These are phyloP conservation scores for Saccharata proteae DNA, from an alignment of 2,329 filamentous ascomycete genomes.

Conservation along the genomic window DNA sequence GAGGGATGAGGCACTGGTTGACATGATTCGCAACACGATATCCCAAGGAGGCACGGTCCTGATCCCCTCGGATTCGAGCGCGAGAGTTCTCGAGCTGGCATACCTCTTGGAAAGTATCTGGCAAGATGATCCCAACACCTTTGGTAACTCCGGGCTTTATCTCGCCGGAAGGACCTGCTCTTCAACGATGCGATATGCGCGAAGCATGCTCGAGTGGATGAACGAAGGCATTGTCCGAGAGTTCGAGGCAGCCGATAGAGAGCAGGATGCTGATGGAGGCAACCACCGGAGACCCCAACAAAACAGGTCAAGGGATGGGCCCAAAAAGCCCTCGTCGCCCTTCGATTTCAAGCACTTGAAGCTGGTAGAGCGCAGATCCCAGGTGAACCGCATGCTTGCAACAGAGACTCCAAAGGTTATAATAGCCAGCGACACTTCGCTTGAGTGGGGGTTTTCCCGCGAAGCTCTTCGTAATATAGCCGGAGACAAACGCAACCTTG, in stretches of 20 bases:
- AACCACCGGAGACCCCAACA: slow-evolving; percentile 23
- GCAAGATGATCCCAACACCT: slow-evolving; percentile 38
- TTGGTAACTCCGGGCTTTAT: slow-evolving; percentile 47
- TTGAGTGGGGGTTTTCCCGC: slow-evolving; percentile 93
- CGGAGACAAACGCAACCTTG: slow-evolving; percentile 64
- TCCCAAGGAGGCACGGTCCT: slow-evolving; percentile 78
- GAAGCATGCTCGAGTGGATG: slow-evolving; percentile 99
- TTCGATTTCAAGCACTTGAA: slow-evolving; percentile 85
- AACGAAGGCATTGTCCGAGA: slow-evolving; percentile 88
- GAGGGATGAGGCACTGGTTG: slow-evolving; percentile 73
- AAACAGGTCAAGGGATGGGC: slow-evolving; percentile 28
- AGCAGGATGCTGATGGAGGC: slow-evolving; percentile 18
- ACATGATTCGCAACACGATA: slow-evolving; percentile 68
- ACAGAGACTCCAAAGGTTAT: slow-evolving; percentile 56
- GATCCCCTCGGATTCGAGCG: slow-evolving; percentile 89
- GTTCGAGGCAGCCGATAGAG: slow-evolving; percentile 55
- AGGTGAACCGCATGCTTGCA: slow-evolving; percentile 59
- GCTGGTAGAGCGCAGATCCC: slow-evolving; percentile 68
- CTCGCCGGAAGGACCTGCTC: slow-evolving; percentile 77
- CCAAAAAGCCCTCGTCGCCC: slow-evolving; percentile 49
- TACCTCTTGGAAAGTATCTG: slow-evolving; percentile 90
- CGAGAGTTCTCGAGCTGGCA: slow-evolving; percentile 81
- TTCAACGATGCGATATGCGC: slow-evolving; percentile 78
- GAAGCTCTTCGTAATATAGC: slow-evolving; percentile 65
- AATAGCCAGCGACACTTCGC: slow-evolving; percentile 74